phyloP scores from a whole-genome alignment of 1,284 basidiomycete species.

The Ustanciosporium gigantosporum region DNA sequence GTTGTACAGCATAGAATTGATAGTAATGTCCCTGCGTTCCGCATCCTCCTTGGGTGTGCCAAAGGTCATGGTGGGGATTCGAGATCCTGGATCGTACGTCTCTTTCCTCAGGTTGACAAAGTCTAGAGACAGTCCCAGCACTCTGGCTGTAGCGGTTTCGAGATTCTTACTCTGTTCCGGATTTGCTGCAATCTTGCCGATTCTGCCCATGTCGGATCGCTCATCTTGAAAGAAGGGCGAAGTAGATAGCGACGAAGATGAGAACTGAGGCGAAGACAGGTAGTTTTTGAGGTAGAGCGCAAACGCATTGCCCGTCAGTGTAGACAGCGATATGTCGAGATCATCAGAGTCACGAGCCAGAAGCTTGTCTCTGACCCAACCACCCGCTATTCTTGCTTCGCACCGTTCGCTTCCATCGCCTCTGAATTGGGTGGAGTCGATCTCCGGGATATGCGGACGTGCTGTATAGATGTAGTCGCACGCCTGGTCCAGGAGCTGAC shows the following conservation, averaged over 20 bases:
- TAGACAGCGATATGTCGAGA: slow-evolving; percentile 85
- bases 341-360: slow-evolving; percentile 83
- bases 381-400: slow-evolving; percentile 70
- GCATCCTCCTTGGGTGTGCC: slow-evolving; percentile 94
- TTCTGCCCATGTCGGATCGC: slow-evolving; percentile 50
- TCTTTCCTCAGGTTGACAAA: slow-evolving; percentile 94
- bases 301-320: slow-evolving; percentile 86
- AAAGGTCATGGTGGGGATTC: slow-evolving; percentile 84
- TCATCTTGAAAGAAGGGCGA: slow-evolving; percentile 61
- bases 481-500: slow-evolving; percentile 49
- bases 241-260: slow-evolving; percentile 58
- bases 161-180: slow-evolving; percentile 98
- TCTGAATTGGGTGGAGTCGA: slow-evolving; percentile 28
- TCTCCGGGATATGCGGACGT: slow-evolving; percentile 26
- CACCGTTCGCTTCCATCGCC: slow-evolving; percentile 11
- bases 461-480: slow-evolving; percentile 43
- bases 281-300: slow-evolving; percentile 78
- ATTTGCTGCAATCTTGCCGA: slow-evolving; percentile 84
- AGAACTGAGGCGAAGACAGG: slow-evolving; percentile 64
- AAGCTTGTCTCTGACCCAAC: slow-evolving; percentile 97
- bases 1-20: slow-evolving; percentile 96
- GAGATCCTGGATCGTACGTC: slow-evolving; percentile 77
- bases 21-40: slow-evolving; percentile 85
- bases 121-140: slow-evolving; percentile 85
- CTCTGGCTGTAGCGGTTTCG: slow-evolving; percentile 87